A percentile compares a stretch with the other conserved stretches of the same genome.
Conservation (phyloP, 208 protist species). For the Porcisia deanei region DNA sequence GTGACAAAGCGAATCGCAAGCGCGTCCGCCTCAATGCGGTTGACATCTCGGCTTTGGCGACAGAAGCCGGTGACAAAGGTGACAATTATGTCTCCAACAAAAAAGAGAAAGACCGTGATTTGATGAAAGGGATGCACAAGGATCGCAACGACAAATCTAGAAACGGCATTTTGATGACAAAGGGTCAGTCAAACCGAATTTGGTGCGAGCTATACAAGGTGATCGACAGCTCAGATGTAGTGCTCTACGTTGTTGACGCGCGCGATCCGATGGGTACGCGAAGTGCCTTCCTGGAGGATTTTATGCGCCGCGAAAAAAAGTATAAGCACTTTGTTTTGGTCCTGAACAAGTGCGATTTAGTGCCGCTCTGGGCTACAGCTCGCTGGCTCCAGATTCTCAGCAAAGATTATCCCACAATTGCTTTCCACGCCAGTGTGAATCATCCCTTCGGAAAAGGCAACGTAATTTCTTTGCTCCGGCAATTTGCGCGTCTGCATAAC, state of each 20-base stretch:
- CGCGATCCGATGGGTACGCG: slow-evolving; percentile 99
- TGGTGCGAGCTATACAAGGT: slow-evolving; percentile 99
- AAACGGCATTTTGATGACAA: slow-evolving; percentile 94
- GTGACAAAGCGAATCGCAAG: slow-evolving; percentile 94
- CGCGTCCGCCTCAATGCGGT: slow-evolving; percentile 63
- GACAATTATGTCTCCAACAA: slow-evolving; percentile 63
- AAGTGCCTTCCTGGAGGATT: slow-evolving; percentile 93
- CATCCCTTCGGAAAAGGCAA: slow-evolving; percentile 99
- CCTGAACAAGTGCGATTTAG: slow-evolving; percentile 99
- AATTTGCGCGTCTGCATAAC: slow-evolving; percentile 95
- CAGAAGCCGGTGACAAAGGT: slow-evolving; percentile 39
- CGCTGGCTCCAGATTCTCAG: slow-evolving; percentile 97
- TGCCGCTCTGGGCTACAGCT: slow-evolving; percentile 98
- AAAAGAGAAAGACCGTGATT: slow-evolving; percentile 57
- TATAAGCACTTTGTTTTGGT: slow-evolving; percentile 99
- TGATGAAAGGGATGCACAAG: slow-evolving; percentile 44
- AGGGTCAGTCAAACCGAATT: slow-evolving; percentile 99
- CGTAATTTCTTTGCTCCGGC: slow-evolving; percentile 98
- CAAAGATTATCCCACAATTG: slow-evolving; percentile 98
- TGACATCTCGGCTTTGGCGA: slow-evolving; percentile 62
- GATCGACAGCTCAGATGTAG: slow-evolving; percentile 99
- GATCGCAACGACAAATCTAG: slow-evolving; percentile 82
- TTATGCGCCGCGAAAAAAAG: slow-evolving; percentile 94
- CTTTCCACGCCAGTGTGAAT: slow-evolving; percentile 99
- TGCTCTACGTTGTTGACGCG: slow-evolving; percentile 98